A percentile compares a stretch with the other conserved stretches of the same genome.
Evolutionary conservation across 306 rosid genomes (phyloP).

Genomic region (Datisca glomerata): DNA sequence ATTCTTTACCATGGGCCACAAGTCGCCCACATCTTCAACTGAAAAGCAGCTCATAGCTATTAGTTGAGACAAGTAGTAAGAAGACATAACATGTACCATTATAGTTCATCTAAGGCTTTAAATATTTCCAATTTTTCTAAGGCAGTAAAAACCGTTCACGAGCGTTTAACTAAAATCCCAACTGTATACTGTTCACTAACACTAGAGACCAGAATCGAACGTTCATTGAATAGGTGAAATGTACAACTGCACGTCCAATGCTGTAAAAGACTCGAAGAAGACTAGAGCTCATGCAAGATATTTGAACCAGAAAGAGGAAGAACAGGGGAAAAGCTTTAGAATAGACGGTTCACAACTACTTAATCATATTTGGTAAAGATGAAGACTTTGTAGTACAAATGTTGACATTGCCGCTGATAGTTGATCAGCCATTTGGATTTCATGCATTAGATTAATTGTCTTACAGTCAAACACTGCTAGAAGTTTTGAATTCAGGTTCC

Average conservation of each 20-base stretch:
- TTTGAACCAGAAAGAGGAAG: background rate
- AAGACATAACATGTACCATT: slow-evolving; percentile 10
- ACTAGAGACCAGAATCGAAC: too few relatives aligned
- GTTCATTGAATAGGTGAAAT: too few relatives aligned
- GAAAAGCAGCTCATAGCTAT: slow-evolving; percentile 19
- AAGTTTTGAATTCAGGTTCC: too few relatives aligned
- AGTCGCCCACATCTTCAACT: slow-evolving; percentile 98
- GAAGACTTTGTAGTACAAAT: background rate
- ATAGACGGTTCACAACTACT: background rate
- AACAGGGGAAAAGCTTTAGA: background rate
- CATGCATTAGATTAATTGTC: background rate
- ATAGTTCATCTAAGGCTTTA: too few relatives aligned
- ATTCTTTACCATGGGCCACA: slow-evolving; percentile 86
- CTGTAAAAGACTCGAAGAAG: background rate
- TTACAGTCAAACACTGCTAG: background rate
- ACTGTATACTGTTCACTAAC: too few relatives aligned
- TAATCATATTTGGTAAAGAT: background rate
- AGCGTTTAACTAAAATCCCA: too few relatives aligned
- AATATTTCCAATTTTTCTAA: too few relatives aligned
- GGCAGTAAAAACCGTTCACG: too few relatives aligned
- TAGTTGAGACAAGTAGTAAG: slow-evolving; percentile 4
- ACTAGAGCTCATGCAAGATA: slow-evolving; percentile 4
- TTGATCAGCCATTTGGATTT: background rate
- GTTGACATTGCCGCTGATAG: background rate
- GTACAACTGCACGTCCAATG: too few relatives aligned